phyloP scores from a whole-genome alignment of 2,329 filamentous ascomycete genomes.

The Diaporthe destruens region DNA sequence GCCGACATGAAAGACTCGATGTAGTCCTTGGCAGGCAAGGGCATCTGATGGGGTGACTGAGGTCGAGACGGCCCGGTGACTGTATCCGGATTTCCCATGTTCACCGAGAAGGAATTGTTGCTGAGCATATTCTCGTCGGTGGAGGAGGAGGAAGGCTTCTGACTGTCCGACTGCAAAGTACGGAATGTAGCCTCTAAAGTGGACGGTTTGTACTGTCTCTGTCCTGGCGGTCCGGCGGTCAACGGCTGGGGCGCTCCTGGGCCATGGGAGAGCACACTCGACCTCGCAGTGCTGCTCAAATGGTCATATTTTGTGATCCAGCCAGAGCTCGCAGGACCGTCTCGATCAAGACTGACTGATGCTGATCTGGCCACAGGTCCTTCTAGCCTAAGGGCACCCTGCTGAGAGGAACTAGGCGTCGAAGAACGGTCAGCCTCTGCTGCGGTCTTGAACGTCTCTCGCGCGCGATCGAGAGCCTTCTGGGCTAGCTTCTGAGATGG shows the following conservation, averaged over 20 bases:
- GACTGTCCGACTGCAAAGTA: conserved; percentile 47
- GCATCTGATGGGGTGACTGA: conserved; percentile 29
- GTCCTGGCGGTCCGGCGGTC: conserved; percentile 67
- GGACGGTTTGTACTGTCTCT: conserved; percentile 62
- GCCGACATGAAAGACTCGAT: conserved; percentile 37
- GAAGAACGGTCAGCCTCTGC: conserved; percentile 41
- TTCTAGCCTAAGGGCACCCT: conserved; percentile 20
- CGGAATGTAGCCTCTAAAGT: conserved; percentile 56
- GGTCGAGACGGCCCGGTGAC: not conserved
- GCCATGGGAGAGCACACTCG: conserved; percentile 48
- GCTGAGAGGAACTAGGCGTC: conserved; percentile 40
- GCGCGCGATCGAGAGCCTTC: conserved; percentile 54
- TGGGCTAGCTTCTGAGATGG: conserved; percentile 66
- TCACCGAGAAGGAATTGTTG: not conserved
- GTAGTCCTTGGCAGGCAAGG: not conserved
- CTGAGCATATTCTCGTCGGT: conserved; percentile 20
- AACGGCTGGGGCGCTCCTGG: conserved; percentile 63
- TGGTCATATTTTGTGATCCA: conserved; percentile 40
- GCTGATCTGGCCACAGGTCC: not conserved
- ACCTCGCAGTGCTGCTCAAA: conserved; percentile 42
- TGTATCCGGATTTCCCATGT: not conserved
- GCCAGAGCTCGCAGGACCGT: conserved; percentile 36
- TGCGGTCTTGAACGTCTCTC: conserved; percentile 42
- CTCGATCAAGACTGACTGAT: conserved; percentile 6
- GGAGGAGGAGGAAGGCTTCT: conserved; percentile 37